Conservation (phyloP, 148 eudicot species). For the Selenicereus undatus region DNA sequence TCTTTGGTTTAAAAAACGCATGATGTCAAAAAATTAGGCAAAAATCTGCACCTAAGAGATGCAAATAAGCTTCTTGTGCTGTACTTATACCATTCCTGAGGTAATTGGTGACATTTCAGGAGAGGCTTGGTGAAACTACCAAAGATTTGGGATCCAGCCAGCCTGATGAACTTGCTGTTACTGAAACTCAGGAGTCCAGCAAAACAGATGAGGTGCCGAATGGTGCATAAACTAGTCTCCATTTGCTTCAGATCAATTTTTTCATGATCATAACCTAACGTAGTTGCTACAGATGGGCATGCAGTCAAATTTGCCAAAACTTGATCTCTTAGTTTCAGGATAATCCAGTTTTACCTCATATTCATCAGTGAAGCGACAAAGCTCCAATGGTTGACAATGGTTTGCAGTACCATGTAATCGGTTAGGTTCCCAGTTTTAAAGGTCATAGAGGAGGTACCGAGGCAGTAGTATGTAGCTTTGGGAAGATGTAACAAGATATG, state of each 20-base stretch:
- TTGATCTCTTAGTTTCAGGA: constrained; percentile 34
- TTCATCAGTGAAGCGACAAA: constrained; percentile 10
- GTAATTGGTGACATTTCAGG: constrained; percentile 34
- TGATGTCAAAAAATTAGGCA: neutral
- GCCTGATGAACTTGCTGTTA: constrained; percentile 32
- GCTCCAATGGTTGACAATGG: constrained; percentile 16
- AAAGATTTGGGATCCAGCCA: constrained; percentile 42
- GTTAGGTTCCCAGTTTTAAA: constrained; percentile 22
- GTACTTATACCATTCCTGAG: neutral
- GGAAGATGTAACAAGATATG: constrained; percentile 19
- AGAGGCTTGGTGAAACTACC: constrained; percentile 66
- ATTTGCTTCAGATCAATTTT: constrained; percentile 20
- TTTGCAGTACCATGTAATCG: constrained; percentile 9
- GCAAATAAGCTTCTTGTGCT: neutral
- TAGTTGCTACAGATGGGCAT: constrained; percentile 25
- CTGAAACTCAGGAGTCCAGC: constrained; percentile 33
- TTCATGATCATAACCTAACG: constrained; percentile 50
- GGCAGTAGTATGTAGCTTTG: constrained; percentile 16
- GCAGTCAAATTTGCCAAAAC: constrained; percentile 22
- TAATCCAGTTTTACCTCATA: neutral
- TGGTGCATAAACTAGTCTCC: constrained; percentile 33
- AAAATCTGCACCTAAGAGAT: neutral
- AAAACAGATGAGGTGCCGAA: constrained; percentile 36
- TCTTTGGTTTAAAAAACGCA: neutral
- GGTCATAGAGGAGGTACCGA: constrained; percentile 9